phyloP scores from a whole-genome alignment of 108 stramenopile species.

The Cylindrotheca closterium region DNA sequence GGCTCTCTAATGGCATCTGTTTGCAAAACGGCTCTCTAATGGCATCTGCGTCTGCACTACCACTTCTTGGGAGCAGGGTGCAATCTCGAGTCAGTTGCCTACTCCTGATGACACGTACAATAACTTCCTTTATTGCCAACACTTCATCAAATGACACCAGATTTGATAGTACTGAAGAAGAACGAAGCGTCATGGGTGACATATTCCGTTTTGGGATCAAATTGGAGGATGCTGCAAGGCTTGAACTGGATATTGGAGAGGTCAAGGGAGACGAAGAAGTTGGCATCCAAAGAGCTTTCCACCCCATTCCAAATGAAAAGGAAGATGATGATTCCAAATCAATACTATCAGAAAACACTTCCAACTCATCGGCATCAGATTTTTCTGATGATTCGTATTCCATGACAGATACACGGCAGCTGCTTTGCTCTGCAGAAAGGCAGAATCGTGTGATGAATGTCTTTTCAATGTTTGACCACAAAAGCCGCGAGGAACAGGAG shows the following conservation, averaged over 20 bases:
- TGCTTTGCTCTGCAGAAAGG: not conserved
- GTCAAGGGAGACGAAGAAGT: not conserved
- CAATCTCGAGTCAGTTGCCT: slow-evolving; percentile 22
- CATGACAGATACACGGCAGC: not conserved
- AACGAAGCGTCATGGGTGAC: slow-evolving; percentile 28
- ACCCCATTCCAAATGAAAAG: too few relatives aligned
- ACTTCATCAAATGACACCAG: slow-evolving; percentile 6
- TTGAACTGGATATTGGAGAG: slow-evolving; percentile 5
- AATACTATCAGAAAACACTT: not conserved
- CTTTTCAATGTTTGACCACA: slow-evolving; percentile 11
- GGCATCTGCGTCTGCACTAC: slow-evolving; percentile 28
- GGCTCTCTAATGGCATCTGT: slow-evolving; percentile 20
- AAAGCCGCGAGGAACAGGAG: slow-evolving; percentile 23
- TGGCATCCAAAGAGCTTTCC: too few relatives aligned
- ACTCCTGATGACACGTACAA: slow-evolving; percentile 15
- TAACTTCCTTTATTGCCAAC: slow-evolving; percentile 20
- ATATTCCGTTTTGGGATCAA: slow-evolving; percentile 42
- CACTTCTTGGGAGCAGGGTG: slow-evolving; percentile 20
- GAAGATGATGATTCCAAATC: not conserved
- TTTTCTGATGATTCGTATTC: not conserved
- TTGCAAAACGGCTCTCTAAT: slow-evolving; percentile 19
- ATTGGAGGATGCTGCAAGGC: slow-evolving; percentile 25
- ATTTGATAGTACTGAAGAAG: slow-evolving; percentile 31
- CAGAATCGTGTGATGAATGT: not conserved
- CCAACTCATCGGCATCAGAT: not conserved